Conservation (phyloP, 2,329 filamentous ascomycete genomes). For the Apiospora hydei region DNA sequence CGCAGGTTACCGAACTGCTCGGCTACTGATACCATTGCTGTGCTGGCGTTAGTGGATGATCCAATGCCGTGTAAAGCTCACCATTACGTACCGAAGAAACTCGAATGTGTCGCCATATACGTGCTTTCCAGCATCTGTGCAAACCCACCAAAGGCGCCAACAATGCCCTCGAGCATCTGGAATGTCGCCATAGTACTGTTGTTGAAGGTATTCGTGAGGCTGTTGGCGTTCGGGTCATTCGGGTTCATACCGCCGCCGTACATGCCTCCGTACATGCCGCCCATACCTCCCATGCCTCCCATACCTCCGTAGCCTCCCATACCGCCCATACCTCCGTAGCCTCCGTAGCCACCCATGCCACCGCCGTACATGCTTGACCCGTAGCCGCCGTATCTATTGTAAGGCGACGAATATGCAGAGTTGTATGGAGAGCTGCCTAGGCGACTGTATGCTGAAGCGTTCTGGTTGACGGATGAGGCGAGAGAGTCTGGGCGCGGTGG, state of each 20-base stretch:
- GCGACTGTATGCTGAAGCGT: slow-evolving; percentile 80
- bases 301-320: slow-evolving; percentile 52
- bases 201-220: slow-evolving; percentile 92
- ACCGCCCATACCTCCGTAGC: slow-evolving; percentile 37
- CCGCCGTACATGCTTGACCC: slow-evolving; percentile 43
- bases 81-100: slow-evolving; percentile 85
- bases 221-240: slow-evolving; percentile 69
- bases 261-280: slow-evolving; percentile 46
- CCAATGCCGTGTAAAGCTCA: neutral
- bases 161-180: slow-evolving; percentile 97
- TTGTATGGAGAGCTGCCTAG: slow-evolving; percentile 61
- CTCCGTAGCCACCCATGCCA: slow-evolving; percentile 39
- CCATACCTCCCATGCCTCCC: slow-evolving; percentile 48
- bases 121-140: slow-evolving; percentile 99
- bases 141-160: slow-evolving; percentile 95
- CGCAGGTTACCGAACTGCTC: slow-evolving; percentile 95
- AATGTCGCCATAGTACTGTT: slow-evolving; percentile 97
- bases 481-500: slow-evolving; percentile 84
- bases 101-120: slow-evolving; percentile 99
- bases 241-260: slow-evolving; percentile 34
- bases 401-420: slow-evolving; percentile 59
- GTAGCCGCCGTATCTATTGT: slow-evolving; percentile 49
- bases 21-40: slow-evolving; percentile 97
- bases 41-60: slow-evolving; percentile 25
- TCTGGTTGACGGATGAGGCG: slow-evolving; percentile 82